phyloP scores from a whole-genome alignment of 495 filamentous ascomycete species.

The Lophiotrema nucula region DNA sequence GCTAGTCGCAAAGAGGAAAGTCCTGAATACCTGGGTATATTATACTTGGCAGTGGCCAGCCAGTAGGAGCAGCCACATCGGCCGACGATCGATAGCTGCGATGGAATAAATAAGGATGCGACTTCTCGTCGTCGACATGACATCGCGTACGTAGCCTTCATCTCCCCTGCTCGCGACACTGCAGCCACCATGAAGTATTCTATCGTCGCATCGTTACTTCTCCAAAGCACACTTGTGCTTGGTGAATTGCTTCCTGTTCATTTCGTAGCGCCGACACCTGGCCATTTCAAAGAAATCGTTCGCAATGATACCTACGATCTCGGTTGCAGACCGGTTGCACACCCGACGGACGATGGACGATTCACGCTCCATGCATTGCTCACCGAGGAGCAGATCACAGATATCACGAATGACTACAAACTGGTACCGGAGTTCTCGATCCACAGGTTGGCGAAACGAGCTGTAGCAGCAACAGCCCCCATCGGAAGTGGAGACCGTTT shows the following conservation, averaged over 20 bases:
- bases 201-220: not conserved
- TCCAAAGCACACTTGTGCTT: conserved; percentile 2
- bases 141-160: too few species aligned
- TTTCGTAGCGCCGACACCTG: conserved; percentile 1
- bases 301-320: conserved; percentile 18
- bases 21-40: too few species aligned
- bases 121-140: too few species aligned
- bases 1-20: too few species aligned
- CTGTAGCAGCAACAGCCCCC: conserved; percentile 12
- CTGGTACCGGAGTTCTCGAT: not conserved
- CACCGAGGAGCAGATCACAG: conserved; percentile 3
- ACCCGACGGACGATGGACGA: conserved; percentile 8
- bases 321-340: conserved; percentile 10
- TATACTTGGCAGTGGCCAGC: too few species aligned
- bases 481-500: conserved; percentile 41
- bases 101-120: too few species aligned
- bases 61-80: too few species aligned
- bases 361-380: conserved; percentile 15
- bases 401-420: not conserved
- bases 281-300: conserved; percentile 13
- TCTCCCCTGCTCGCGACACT: too few species aligned
- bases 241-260: not conserved
- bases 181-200: conserved; percentile 9
- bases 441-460: not conserved
- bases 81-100: too few species aligned